Evolutionary conservation across 2,329 filamentous ascomycete species (phyloP).

Genomic region (Bipolaris bicolor): DNA sequence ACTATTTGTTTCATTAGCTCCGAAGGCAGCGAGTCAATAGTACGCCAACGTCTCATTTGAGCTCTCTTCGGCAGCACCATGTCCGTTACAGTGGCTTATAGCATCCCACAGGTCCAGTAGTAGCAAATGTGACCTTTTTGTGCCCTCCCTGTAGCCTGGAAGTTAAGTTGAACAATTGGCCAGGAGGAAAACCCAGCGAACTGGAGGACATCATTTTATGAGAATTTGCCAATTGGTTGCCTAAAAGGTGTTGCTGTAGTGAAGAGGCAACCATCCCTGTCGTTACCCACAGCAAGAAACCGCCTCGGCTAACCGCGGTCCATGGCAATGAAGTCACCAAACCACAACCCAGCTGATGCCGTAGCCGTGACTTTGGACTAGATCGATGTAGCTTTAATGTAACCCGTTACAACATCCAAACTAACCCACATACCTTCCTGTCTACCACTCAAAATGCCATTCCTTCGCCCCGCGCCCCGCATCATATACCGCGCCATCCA

Average conservation of each 20-base stretch:
- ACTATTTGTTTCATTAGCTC: conserved; percentile 25
- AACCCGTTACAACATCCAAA: background rate
- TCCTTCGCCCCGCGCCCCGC: conserved; percentile 28
- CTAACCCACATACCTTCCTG: background rate
- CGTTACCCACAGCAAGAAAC: background rate
- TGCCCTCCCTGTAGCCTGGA: too few relatives aligned
- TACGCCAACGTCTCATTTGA: background rate
- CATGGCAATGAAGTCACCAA: conserved; percentile 12
- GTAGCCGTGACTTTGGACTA: conserved; percentile 1
- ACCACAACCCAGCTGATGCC: background rate
- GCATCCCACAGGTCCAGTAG: too few relatives aligned
- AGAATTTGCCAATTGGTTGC: too few relatives aligned
- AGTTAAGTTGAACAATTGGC: too few relatives aligned
- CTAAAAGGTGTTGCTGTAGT: background rate
- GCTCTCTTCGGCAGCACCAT: background rate
- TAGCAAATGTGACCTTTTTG: too few relatives aligned
- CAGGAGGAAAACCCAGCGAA: too few relatives aligned
- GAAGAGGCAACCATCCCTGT: background rate
- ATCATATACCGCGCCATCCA: conserved; percentile 33
- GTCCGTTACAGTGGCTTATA: too few relatives aligned
- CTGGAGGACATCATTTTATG: too few relatives aligned
- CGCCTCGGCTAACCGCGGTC: conserved; percentile 27
- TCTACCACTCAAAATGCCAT: conserved; percentile 29
- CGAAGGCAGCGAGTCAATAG: conserved; percentile 21
- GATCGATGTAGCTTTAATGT: background rate